These are phyloP conservation scores for Combretum micranthum DNA, from an alignment of 345 rosid species.

Conservation along the genomic window DNA sequence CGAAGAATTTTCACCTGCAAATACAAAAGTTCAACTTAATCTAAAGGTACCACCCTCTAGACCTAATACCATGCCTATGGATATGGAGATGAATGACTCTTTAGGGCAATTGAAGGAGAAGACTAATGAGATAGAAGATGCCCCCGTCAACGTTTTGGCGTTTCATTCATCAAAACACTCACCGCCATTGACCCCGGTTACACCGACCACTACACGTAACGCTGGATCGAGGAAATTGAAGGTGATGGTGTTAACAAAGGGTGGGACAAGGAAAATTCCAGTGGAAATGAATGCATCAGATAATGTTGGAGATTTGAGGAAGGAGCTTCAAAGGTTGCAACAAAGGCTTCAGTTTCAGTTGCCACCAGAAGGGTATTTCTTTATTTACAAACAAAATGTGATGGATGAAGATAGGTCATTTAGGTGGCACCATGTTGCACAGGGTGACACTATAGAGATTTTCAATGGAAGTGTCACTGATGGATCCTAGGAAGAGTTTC, in stretches of 20 bases:
- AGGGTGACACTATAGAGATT: constrained; percentile 66
- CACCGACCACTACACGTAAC: constrained; percentile 18
- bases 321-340: constrained; percentile 55
- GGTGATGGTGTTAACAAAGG: constrained; percentile 48
- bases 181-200: constrained; percentile 4
- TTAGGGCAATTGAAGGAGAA: constrained; percentile 36
- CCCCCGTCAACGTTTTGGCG: constrained; percentile 17
- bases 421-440: constrained; percentile 62
- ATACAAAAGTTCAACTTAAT: constrained; percentile 24
- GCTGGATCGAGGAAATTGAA: constrained; percentile 38
- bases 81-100: constrained; percentile 30
- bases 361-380: constrained; percentile 74
- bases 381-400: constrained; percentile 58
- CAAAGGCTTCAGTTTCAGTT: constrained; percentile 41
- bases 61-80: constrained; percentile 7
- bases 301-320: constrained; percentile 60
- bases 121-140: constrained; percentile 30
- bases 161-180: constrained; percentile 16
- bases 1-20: constrained; percentile 20
- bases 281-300: constrained; percentile 59
- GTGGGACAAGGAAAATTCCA: constrained; percentile 56
- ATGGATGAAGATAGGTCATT: constrained; percentile 82
- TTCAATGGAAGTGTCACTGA: constrained; percentile 35
- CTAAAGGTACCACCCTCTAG: constrained; percentile 32
- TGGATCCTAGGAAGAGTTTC: constrained; percentile 14